Evolutionary conservation across 306 rosid genomes (phyloP), one percentile per base, ranked within the genome.

Genomic region (Aeschynomene evenia): DNA sequence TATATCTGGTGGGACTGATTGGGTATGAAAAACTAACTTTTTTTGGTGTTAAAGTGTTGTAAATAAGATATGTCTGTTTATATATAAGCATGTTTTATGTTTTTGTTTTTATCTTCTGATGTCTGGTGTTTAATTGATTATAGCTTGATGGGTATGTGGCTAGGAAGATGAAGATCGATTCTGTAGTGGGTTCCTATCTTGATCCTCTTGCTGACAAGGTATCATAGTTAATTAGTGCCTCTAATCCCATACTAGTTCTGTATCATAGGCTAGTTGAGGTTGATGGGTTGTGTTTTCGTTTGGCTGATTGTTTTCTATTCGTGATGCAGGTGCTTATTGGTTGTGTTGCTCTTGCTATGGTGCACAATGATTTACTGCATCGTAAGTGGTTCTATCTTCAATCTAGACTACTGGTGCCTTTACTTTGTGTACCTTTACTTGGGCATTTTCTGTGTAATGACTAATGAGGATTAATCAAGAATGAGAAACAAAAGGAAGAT

Each of bases 131-230:
- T 28, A 55, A 19, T 61, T 20, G 15, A 33, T 55, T 77, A 59
- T 77, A 94, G 98, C 78, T 94, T 53, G 98, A 94, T 78, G 98
- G 98, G 45, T 87, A 87, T 55, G 51, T 83, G 57, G 97, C 97
- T 21, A 84, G 98, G 86, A 88, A 83, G 84, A 84, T 94, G 98
- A 90, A 77, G 78, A 90, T 88, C 11, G 85, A 88, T 75, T 94
- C 98, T 68, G 97, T 94, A 26, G 98, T 90, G 62, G 98, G 98
- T 63, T 94, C 97, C 26, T 94, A 94, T 76, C 95, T 94, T 64
- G 98, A 90, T 81, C 98, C 98, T 51, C 90, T 94, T 48, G 98
- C 98, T 51, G 98, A 94, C 73, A 94, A 94, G 97, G 98, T 87
- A 62, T 49, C 8, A 69, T 57, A 26, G 18, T 34, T 12, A 29